Evolutionary conservation across 139 green algal species (phyloP), one percentile per base, ranked within the genome.

Genomic region (Yamagishiella unicocca): DNA sequence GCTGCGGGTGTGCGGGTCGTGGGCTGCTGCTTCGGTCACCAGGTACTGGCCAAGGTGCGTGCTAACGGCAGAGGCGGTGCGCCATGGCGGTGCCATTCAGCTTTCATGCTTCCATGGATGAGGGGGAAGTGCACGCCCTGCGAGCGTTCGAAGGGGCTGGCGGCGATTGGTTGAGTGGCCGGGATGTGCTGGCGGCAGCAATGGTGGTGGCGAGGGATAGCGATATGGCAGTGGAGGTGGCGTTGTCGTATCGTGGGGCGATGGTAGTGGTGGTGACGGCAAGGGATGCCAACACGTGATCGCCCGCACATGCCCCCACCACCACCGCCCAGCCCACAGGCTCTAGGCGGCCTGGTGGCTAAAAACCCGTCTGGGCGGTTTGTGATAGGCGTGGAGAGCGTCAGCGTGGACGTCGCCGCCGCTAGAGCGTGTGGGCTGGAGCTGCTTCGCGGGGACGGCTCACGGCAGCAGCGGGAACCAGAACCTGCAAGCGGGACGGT

Each of bases 21-120:
- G 68, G 92, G 89, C 45, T 88, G 87, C 76, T 95, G 92, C 85
- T 95, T 94, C 75, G 92, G 92, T 37, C 87, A 90, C 74, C 92
- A 95, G 78, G 58, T 89, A 3, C 27, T 95, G 27, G 33, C 84
- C 37, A 68, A 70, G 72, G 76, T n/a, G n/a, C n/a, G n/a, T n/a
- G n/a, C n/a, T 82, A 31, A 40, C 42, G 35, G 45, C n/a, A n/a
- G 5, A 31, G 46, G 25, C n/a, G n/a, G n/a, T n/a, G n/a, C n/a
- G n/a, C n/a, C n/a, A n/a, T n/a, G n/a, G n/a, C n/a, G n/a, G n/a
- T n/a, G n/a, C n/a, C n/a, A n/a, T n/a, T n/a, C n/a, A n/a, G n/a
- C n/a, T n/a, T n/a, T n/a, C n/a, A n/a, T n/a, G n/a, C n/a, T n/a
- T n/a, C n/a, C n/a, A n/a, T n/a, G n/a, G n/a, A n/a, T n/a, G n/a